These are phyloP conservation scores for Gastrolobium villosum DNA, from an alignment of 306 rosid genomes.

Conservation along the genomic window DNA sequence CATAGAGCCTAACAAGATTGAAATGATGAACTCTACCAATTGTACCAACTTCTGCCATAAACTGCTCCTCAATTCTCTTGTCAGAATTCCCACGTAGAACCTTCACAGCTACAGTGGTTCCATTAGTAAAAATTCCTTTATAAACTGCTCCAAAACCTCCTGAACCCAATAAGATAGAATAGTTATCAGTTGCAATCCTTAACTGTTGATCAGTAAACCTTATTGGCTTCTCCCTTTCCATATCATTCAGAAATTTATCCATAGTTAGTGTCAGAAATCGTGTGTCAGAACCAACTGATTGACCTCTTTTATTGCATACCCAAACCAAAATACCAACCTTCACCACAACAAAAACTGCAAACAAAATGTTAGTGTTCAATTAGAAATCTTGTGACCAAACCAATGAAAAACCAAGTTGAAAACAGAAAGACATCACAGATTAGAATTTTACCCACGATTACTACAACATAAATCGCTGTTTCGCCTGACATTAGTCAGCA, in stretches of 20 bases:
- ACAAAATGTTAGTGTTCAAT: conserved; percentile 22
- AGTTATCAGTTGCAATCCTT: conserved; percentile 55
- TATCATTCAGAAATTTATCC: conserved; percentile 49
- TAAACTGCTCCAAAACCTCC: conserved; percentile 63
- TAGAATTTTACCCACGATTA: not conserved
- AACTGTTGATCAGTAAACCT: conserved; percentile 47
- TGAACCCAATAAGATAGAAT: conserved; percentile 53
- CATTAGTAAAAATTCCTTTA: conserved; percentile 53
- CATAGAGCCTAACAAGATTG: conserved; percentile 57
- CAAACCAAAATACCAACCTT: conserved; percentile 36
- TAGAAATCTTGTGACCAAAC: not conserved
- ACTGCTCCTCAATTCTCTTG: conserved; percentile 55
- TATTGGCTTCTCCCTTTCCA: conserved; percentile 60
- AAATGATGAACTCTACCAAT: conserved; percentile 57
- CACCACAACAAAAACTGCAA: conserved; percentile 44
- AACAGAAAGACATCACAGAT: not conserved
- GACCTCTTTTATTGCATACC: conserved; percentile 20
- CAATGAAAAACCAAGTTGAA: not conserved
- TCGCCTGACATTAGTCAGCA: conserved; percentile 46
- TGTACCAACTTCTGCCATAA: conserved; percentile 56
- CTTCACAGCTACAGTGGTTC: conserved; percentile 57
- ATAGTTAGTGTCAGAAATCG: conserved; percentile 42
- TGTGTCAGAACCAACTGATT: not conserved
- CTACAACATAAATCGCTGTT: not conserved
- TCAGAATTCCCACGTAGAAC: conserved; percentile 47